phyloP scores from a whole-genome alignment of 495 filamentous ascomycete species.

The Daldinia concentrica region DNA sequence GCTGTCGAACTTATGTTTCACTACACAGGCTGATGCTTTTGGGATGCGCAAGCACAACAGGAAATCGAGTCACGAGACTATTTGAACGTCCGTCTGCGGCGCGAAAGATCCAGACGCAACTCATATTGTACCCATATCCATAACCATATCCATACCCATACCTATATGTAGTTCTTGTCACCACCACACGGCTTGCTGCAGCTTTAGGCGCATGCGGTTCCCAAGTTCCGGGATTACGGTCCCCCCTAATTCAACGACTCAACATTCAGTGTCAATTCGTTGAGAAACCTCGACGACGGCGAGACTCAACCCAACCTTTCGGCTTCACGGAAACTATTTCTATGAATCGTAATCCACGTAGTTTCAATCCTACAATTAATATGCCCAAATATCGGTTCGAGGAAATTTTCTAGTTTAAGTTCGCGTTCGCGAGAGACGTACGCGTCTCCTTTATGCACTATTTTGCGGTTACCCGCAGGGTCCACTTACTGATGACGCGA shows the following conservation, averaged over 20 bases:
- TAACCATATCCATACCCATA: not conserved
- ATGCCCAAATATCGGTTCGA: not conserved
- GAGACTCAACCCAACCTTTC: not conserved
- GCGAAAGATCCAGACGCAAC: constrained; percentile 11
- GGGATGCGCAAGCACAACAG: constrained; percentile 23
- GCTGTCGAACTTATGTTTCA: constrained; percentile 18
- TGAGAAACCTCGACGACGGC: not conserved
- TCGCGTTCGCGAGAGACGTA: not conserved
- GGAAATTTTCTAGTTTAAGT: not conserved
- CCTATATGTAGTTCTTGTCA: not conserved
- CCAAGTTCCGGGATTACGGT: constrained; percentile 4
- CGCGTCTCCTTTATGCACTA: not conserved
- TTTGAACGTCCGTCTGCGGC: constrained; percentile 40
- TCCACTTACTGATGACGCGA: not conserved
- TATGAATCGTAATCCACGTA: not conserved
- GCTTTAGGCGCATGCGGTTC: constrained; percentile 9
- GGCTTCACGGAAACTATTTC: not conserved
- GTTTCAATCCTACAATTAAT: not conserved
- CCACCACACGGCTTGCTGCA: constrained; percentile 14
- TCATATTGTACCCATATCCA: constrained; percentile 6
- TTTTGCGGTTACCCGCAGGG: not conserved
- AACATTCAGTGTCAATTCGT: constrained; percentile 3
- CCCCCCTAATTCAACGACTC: constrained; percentile 1
- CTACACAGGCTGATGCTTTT: constrained; percentile 12
- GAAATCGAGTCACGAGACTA: constrained; percentile 37